These are phyloP conservation scores for Rhizophagus sp. DNA, from an alignment of 192 early-diverging fungal species.

Conservation along the genomic window DNA sequence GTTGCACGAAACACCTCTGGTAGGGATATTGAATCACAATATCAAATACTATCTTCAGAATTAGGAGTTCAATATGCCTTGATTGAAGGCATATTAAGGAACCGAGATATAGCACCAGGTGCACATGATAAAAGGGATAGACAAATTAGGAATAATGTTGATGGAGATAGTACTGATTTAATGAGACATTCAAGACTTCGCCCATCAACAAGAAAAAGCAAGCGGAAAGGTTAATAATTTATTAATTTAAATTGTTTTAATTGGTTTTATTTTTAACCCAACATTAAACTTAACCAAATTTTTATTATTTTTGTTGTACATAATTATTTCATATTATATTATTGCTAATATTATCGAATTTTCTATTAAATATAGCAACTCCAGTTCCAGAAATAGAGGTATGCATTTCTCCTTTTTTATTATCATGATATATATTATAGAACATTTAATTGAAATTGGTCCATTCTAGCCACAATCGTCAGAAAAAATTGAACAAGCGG, in stretches of 20 bases:
- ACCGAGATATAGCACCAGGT: background rate
- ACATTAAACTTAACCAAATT: too few relatives aligned
- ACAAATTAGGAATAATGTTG: slow-evolving; percentile 5
- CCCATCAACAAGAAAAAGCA: background rate
- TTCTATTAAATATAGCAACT: background rate
- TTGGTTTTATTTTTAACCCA: background rate
- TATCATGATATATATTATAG: too few relatives aligned
- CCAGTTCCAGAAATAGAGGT: slow-evolving; percentile 3
- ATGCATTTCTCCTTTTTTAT: background rate
- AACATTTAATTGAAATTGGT: background rate
- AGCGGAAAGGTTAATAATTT: slow-evolving; percentile 7
- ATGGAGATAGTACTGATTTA: slow-evolving; percentile 20
- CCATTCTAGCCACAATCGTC: background rate
- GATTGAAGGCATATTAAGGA: slow-evolving; percentile 29
- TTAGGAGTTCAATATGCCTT: slow-evolving; percentile 28
- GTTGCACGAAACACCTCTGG: background rate
- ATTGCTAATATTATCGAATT: background rate
- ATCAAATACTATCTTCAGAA: slow-evolving; percentile 27
- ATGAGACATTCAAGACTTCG: slow-evolving; percentile 8
- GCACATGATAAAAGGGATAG: slow-evolving; percentile 22
- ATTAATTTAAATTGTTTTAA: background rate
- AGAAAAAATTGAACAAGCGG: background rate
- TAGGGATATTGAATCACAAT: slow-evolving; percentile 18
- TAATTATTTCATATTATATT: background rate
- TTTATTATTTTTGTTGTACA: background rate